A percentile compares a stretch with the other conserved stretches of the same genome.
Evolutionary conservation across 2,329 filamentous ascomycete species (phyloP).

Genomic region (Thermomyces lanuginosus): DNA sequence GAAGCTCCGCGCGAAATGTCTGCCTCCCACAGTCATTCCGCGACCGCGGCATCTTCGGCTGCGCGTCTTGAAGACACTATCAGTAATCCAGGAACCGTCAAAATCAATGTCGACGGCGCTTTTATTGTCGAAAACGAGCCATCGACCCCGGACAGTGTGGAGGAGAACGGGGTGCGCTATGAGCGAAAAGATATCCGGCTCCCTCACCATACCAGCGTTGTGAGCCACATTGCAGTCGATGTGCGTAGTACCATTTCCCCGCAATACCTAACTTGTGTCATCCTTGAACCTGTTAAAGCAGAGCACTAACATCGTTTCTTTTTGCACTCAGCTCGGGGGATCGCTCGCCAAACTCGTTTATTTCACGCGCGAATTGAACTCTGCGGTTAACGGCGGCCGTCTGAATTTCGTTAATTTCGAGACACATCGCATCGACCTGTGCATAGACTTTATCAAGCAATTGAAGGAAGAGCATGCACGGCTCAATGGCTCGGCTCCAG

Average conservation of each 20-base stretch:
- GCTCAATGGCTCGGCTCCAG: constrained; percentile 51
- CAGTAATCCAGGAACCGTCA: constrained; percentile 50
- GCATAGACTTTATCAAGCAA: constrained; percentile 77
- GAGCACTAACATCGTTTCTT: not conserved
- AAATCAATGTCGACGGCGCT: constrained; percentile 91
- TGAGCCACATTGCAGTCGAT: constrained; percentile 94
- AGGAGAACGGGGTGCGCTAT: constrained; percentile 43
- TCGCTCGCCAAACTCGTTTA: constrained; percentile 94
- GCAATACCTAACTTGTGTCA: constrained; percentile 10
- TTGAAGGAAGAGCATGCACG: constrained; percentile 67
- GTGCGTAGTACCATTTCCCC: constrained; percentile 39
- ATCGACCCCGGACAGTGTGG: constrained; percentile 33
- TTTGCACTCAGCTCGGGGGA: constrained; percentile 64
- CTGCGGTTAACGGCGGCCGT: constrained; percentile 65
- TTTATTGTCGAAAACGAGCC: constrained; percentile 80
- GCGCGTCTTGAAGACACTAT: constrained; percentile 32
- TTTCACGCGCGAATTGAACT: constrained; percentile 76
- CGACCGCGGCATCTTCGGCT: constrained; percentile 8
- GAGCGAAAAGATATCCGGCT: constrained; percentile 90
- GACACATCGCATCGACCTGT: constrained; percentile 84
- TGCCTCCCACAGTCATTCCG: constrained; percentile 13
- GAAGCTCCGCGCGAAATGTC: constrained; percentile 16
- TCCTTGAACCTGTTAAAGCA: constrained; percentile 1
- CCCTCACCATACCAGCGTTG: constrained; percentile 84
- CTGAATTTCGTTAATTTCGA: constrained; percentile 95